These are phyloP conservation scores for Umbelopsis ramanniana DNA, from an alignment of 192 early-diverging fungal genomes.

Conservation along the genomic window DNA sequence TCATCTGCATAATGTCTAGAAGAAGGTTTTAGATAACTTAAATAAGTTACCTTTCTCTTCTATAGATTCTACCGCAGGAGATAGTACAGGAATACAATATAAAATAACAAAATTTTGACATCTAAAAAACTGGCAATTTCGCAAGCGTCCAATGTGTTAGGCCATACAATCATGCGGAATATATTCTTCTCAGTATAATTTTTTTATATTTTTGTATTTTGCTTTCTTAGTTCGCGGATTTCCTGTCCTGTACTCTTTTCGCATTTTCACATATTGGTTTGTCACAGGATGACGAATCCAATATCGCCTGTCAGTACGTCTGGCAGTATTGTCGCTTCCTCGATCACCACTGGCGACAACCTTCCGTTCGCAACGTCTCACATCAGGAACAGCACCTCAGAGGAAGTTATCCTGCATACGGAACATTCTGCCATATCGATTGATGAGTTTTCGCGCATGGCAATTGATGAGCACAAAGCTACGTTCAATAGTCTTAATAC, in stretches of 20 bases:
- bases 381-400: neutral
- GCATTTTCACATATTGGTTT: neutral
- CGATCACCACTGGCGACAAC: neutral
- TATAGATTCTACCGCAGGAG: neutral
- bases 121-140: slow-evolving; percentile 1
- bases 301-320: neutral
- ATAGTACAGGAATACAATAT: neutral
- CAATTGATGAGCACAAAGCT: neutral
- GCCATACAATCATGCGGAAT: slow-evolving; percentile 2
- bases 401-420: neutral
- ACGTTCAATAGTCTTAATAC: neutral
- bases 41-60: neutral
- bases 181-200: slow-evolving; percentile 1
- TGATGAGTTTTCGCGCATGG: neutral
- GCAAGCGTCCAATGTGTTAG: neutral
- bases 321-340: neutral
- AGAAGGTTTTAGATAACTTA: neutral
- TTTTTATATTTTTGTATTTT: neutral
- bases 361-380: neutral
- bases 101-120: neutral
- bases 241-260: slow-evolving; percentile 4
- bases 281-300: slow-evolving; percentile 12
- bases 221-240: slow-evolving; percentile 5
- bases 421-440: neutral
- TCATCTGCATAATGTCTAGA: neutral